Conservation (phyloP, 495 filamentous ascomycete genomes). For the Lentithecium fluviatile region DNA sequence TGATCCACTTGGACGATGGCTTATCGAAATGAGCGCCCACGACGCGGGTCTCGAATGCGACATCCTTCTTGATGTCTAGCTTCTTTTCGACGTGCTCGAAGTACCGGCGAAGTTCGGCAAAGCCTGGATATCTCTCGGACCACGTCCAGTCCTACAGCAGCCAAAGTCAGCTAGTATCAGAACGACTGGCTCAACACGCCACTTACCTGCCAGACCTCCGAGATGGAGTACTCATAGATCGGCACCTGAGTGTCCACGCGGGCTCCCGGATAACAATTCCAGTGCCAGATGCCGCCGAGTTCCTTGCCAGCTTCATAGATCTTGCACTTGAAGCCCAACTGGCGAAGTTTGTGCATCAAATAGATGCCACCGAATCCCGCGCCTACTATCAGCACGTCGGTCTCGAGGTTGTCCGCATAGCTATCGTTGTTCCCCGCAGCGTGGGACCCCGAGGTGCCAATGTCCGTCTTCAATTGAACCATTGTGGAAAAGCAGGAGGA, state of each 20-base stretch:
- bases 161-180: too few species aligned
- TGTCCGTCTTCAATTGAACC: conserved; percentile 36
- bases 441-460: conserved; percentile 22
- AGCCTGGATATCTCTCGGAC: conserved; percentile 46
- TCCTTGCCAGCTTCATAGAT: conserved; percentile 50
- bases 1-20: conserved; percentile 41
- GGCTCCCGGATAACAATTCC: conserved; percentile 50
- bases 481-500: conserved; percentile 5
- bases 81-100: conserved; percentile 48
- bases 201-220: conserved; percentile 44
- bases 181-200: background rate
- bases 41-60: conserved; percentile 46
- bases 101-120: conserved; percentile 46
- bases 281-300: conserved; percentile 55
- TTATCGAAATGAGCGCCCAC: conserved; percentile 44
- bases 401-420: conserved; percentile 36
- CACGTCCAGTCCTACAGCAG: conserved; percentile 46
- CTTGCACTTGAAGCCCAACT: conserved; percentile 47
- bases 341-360: conserved; percentile 45
- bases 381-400: conserved; percentile 53
- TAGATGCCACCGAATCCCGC: conserved; percentile 53
- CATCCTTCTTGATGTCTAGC: conserved; percentile 47
- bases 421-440: conserved; percentile 13
- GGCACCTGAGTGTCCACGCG: conserved; percentile 47
- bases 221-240: conserved; percentile 46